A percentile compares a stretch with the other conserved stretches of the same genome.
Evolutionary conservation across 2,329 filamentous ascomycete species (phyloP).

Genomic region (Fusarium circinatum): DNA sequence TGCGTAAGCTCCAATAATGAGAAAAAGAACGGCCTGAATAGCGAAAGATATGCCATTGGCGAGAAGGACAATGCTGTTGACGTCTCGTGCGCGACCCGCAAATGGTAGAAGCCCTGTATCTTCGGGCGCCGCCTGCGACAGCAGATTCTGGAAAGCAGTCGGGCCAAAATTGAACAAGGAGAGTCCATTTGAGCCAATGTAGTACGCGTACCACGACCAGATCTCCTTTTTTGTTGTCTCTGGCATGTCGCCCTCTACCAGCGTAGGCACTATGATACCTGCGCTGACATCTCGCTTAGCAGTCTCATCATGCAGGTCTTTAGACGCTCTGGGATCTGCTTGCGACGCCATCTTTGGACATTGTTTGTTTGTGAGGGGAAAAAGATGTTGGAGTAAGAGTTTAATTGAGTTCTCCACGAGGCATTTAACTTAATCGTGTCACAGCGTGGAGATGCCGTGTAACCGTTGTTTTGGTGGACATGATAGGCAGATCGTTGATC

Average conservation of each 20-base stretch:
- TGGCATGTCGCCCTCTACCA: slow-evolving; percentile 26
- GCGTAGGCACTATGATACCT: slow-evolving; percentile 19
- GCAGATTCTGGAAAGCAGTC: slow-evolving; percentile 72
- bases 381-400: not conserved
- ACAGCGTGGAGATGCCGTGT: slow-evolving; percentile 13
- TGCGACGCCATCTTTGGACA: not conserved
- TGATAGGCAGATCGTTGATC: slow-evolving; percentile 12
- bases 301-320: slow-evolving; percentile 4
- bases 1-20: slow-evolving; percentile 62
- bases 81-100: slow-evolving; percentile 65
- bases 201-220: slow-evolving; percentile 58
- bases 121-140: slow-evolving; percentile 67
- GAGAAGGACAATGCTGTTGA: slow-evolving; percentile 73
- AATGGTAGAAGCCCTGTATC: slow-evolving; percentile 64
- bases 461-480: slow-evolving; percentile 3
- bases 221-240: slow-evolving; percentile 36
- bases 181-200: slow-evolving; percentile 73
- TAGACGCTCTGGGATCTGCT: not conserved
- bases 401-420: not conserved
- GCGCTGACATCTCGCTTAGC: slow-evolving; percentile 3
- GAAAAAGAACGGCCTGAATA: slow-evolving; percentile 68
- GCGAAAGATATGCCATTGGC: slow-evolving; percentile 76
- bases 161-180: slow-evolving; percentile 72
- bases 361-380: not conserved
- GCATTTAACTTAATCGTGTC: slow-evolving; percentile 6